phyloP scores from a whole-genome alignment of 768 basidiomycete species.

The Tylopilus sp. region DNA sequence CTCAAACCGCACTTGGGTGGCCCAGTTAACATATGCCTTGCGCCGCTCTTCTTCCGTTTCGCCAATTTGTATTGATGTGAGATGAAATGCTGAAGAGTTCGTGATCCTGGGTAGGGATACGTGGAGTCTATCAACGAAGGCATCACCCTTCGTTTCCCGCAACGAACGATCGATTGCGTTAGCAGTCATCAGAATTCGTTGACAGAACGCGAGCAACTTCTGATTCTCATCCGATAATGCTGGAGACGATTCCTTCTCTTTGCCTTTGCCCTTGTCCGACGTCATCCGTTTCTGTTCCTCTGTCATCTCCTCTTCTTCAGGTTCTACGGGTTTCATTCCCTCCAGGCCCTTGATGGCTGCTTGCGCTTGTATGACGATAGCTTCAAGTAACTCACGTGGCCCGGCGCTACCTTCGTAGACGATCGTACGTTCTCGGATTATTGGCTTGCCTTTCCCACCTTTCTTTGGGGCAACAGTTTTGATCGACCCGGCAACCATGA shows the following conservation, averaged over 20 bases:
- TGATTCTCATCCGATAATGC: conserved; percentile 67
- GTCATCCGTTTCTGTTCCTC: conserved; percentile 92
- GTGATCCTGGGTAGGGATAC: conserved; percentile 72
- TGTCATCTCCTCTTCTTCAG: conserved; percentile 62
- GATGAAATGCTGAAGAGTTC: conserved; percentile 47
- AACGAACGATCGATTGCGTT: conserved; percentile 85
- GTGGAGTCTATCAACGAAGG: conserved; percentile 78
- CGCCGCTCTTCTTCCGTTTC: conserved; percentile 63
- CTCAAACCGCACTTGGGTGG: conserved; percentile 75
- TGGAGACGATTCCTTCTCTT: conserved; percentile 43
- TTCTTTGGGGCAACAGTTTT: conserved; percentile 62
- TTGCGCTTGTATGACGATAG: conserved; percentile 87
- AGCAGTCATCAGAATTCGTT: conserved; percentile 79
- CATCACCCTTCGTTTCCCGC: conserved; percentile 84
- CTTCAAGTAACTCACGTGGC: conserved; percentile 88
- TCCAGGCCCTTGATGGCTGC: conserved; percentile 89
- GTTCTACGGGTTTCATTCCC: conserved; percentile 50
- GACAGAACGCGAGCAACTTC: conserved; percentile 78
- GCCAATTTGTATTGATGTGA: conserved; percentile 35
- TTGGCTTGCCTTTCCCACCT: conserved; percentile 39
- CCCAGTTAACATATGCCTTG: conserved; percentile 83
- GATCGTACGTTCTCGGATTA: conserved; percentile 76
- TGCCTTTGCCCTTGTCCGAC: conserved; percentile 58
- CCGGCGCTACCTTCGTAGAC: conserved; percentile 89
- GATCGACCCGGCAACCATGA: conserved; percentile 77